Percentiles rank a stretch among this genome's conserved stretches.
Conservation (phyloP, 2,329 filamentous ascomycete species). For the Fusarium musae region DNA sequence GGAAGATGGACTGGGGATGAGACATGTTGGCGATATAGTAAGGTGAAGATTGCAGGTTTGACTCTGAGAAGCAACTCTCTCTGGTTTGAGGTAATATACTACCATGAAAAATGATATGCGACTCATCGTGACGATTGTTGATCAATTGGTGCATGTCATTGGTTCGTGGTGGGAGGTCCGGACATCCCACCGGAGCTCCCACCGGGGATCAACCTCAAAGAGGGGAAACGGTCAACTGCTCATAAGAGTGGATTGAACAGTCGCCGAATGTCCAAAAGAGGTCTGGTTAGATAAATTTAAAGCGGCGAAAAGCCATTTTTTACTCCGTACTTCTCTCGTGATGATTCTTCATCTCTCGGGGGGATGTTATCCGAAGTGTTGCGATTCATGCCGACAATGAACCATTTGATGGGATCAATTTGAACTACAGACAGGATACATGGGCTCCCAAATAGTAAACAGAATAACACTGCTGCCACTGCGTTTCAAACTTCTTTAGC, state of each 20-base stretch:
- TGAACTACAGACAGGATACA: too few relatives aligned
- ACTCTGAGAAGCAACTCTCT: too few relatives aligned
- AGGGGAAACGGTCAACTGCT: background rate
- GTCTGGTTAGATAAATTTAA: background rate
- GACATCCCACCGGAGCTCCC: conserved; percentile 3
- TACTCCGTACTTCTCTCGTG: too few relatives aligned
- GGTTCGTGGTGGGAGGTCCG: conserved; percentile 1
- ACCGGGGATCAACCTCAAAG: background rate
- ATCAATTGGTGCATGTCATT: background rate
- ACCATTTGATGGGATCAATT: too few relatives aligned
- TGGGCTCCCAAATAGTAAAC: rapidly evolving
- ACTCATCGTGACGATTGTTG: background rate
- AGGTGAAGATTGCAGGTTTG: too few relatives aligned
- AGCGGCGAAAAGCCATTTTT: background rate
- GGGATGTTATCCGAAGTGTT: rapidly evolving
- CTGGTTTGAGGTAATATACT: background rate
- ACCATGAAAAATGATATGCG: background rate
- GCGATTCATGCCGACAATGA: rapidly evolving
- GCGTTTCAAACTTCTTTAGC: too few relatives aligned
- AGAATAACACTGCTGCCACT: background rate
- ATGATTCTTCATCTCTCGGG: background rate
- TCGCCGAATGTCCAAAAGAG: background rate
- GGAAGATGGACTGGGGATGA: conserved; percentile 26
- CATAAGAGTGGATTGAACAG: background rate
- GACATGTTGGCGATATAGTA: background rate